A percentile compares a stretch with the other conserved stretches of the same genome.
These are phyloP conservation scores for Candida xyloterini DNA, from an alignment of 805 yeast genomes.

Conservation along the genomic window DNA sequence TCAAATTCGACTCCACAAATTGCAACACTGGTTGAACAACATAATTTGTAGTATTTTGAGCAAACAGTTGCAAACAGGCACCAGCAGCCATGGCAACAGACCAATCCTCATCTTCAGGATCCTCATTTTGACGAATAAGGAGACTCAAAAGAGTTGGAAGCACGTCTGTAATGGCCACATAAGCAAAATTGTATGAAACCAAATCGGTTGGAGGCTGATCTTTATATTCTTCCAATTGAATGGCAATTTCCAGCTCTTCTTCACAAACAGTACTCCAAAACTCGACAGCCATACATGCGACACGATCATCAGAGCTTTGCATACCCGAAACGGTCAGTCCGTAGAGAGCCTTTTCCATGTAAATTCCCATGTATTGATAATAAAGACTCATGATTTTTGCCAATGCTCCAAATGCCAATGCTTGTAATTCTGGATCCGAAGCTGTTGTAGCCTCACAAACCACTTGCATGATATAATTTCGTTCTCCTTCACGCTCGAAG, in stretches of 20 bases:
- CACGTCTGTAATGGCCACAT: constrained; percentile 78
- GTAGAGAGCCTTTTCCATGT: constrained; percentile 95
- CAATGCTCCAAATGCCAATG: constrained; percentile 93
- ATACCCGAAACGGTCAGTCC: constrained; percentile 88
- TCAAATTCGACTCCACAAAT: constrained; percentile 76
- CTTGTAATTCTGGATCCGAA: constrained; percentile 74
- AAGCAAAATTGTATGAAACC: constrained; percentile 74
- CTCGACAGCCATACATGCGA: constrained; percentile 97
- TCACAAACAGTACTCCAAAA: constrained; percentile 99
- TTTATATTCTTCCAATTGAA: constrained; percentile 61
- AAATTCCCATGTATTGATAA: constrained; percentile 85
- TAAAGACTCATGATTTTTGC: constrained; percentile 89
- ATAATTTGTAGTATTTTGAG: constrained; percentile 82
- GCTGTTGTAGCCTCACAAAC: constrained; percentile 99
- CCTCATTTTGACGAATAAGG: constrained; percentile 86
- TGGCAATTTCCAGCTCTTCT: constrained; percentile 81
- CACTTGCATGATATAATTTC: constrained; percentile 97
- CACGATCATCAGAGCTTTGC: constrained; percentile 78
- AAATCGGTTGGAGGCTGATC: constrained; percentile 44
- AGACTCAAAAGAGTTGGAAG: constrained; percentile 80
- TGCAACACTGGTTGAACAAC: constrained; percentile 81
- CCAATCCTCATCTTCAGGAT: constrained; percentile 96
- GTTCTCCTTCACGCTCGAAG: constrained; percentile 90
- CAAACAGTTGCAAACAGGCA: constrained; percentile 90
- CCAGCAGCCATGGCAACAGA: constrained; percentile 98